phyloP scores from a whole-genome alignment of 1,139 yeast genomes.

The Suhomyces choctaworum region DNA sequence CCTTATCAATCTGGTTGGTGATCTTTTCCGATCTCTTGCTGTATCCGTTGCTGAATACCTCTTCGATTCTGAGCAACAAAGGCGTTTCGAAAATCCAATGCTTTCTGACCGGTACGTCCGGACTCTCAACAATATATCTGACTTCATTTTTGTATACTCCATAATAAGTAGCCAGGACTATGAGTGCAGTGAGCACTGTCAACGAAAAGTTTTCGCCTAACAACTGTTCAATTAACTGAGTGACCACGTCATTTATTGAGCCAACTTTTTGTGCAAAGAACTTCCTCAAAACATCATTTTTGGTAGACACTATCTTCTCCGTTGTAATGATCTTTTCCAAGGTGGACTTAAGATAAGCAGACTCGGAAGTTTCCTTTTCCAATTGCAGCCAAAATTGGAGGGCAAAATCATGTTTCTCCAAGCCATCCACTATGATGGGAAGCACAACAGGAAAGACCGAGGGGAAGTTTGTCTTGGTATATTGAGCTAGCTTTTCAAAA shows the following conservation, averaged over 20 bases:
- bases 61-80: slow-evolving; percentile 34
- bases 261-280: slow-evolving; percentile 33
- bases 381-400: slow-evolving; percentile 48
- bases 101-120: slow-evolving; percentile 21
- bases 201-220: slow-evolving; percentile 23
- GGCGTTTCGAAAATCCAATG: slow-evolving; percentile 46
- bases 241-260: slow-evolving; percentile 38
- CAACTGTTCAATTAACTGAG: slow-evolving; percentile 31
- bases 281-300: slow-evolving; percentile 25
- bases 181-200: slow-evolving; percentile 29
- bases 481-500: slow-evolving; percentile 45
- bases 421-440: slow-evolving; percentile 42
- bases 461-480: slow-evolving; percentile 48
- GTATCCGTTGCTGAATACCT: slow-evolving; percentile 26
- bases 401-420: slow-evolving; percentile 62
- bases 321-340: slow-evolving; percentile 21
- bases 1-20: slow-evolving; percentile 18
- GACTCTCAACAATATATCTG: slow-evolving; percentile 27
- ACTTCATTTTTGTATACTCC: slow-evolving; percentile 49
- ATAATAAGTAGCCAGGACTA: slow-evolving; percentile 40
- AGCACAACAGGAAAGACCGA: slow-evolving; percentile 29
- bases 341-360: slow-evolving; percentile 14
- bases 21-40: slow-evolving; percentile 13
- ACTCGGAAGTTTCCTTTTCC: slow-evolving; percentile 19
- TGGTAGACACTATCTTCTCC: slow-evolving; percentile 10